A percentile compares a stretch with the other conserved stretches of the same genome.
Evolutionary conservation across 345 rosid species (phyloP).

Genomic region (Capsella bursapastoris): DNA sequence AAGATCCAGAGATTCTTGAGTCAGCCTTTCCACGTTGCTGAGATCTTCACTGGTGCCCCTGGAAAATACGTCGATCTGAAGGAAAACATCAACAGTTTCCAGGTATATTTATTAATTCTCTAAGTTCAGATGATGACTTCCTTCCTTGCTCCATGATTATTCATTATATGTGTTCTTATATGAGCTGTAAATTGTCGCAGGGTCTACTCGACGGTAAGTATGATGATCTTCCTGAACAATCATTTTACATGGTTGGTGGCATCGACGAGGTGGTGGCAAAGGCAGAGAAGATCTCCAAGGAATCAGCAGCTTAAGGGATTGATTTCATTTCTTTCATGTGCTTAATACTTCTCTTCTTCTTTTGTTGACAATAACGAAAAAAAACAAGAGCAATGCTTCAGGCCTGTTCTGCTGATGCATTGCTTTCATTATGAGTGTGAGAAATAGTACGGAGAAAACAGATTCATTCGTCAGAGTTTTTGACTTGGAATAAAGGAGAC

Average conservation of each 20-base stretch:
- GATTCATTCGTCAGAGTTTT: too few relatives aligned
- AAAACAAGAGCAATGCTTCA: neutral
- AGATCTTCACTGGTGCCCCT: conserved; percentile 97
- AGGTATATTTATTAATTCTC: conserved; percentile 48
- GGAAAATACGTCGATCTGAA: conserved; percentile 96
- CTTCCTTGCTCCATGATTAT: neutral
- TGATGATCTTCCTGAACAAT: conserved; percentile 61
- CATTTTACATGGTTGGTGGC: conserved; percentile 75
- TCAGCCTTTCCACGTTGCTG: conserved; percentile 99
- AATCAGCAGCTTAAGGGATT: conserved; percentile 50
- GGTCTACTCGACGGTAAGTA: conserved; percentile 42
- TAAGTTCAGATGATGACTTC: neutral
- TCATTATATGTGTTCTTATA: neutral
- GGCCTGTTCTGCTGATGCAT: too few relatives aligned
- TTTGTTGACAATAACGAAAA: conserved; percentile 41
- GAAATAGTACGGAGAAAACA: too few relatives aligned
- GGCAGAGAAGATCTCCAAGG: conserved; percentile 70
- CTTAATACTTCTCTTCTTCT: neutral
- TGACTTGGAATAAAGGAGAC: too few relatives aligned
- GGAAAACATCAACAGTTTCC: conserved; percentile 89
- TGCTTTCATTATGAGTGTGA: too few relatives aligned
- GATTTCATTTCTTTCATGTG: neutral
- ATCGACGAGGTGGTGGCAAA: conserved; percentile 62
- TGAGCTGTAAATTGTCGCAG: conserved; percentile 20
- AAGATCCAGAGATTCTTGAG: conserved; percentile 96